Percentiles rank a stretch among this genome's conserved stretches.
These are phyloP conservation scores for Avena eriantha DNA, from an alignment of 176 grass and related monocot species.

Conservation along the genomic window DNA sequence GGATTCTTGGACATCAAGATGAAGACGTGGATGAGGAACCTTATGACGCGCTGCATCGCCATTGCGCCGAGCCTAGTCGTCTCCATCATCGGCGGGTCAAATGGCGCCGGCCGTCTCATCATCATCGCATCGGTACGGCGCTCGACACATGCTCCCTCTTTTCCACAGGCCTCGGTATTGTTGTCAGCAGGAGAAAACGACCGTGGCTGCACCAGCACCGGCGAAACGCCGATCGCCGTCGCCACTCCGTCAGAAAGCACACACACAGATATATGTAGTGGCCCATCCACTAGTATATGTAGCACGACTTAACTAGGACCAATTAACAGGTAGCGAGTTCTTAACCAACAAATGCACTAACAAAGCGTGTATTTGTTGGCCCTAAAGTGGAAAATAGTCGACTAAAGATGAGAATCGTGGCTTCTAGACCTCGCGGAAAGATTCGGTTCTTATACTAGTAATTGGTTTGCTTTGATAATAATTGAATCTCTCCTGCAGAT, in stretches of 20 bases:
- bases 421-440: not conserved
- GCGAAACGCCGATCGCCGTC: not conserved
- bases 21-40: constrained; percentile 22
- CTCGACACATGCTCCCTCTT: not conserved
- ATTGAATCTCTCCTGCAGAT: not conserved
- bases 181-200: not conserved
- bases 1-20: constrained; percentile 36
- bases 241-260: not conserved
- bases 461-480: not conserved
- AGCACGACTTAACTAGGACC: not conserved
- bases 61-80: constrained; percentile 79
- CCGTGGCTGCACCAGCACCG: not conserved
- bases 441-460: not conserved
- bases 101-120: constrained; percentile 82
- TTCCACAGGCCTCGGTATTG: not conserved
- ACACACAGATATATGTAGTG: not conserved
- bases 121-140: constrained; percentile 79
- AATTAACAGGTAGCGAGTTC: no score
- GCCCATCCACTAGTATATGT: constrained; percentile 30
- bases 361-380: not conserved
- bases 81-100: constrained; percentile 74
- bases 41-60: constrained; percentile 58
- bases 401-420: not conserved
- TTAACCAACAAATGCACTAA: constrained; percentile 20
- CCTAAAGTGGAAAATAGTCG: constrained; percentile 2